Evolutionary conservation across 2,329 filamentous ascomycete species (phyloP), one percentile per base, ranked within the genome.

Genomic region (Penicillium italicum): DNA sequence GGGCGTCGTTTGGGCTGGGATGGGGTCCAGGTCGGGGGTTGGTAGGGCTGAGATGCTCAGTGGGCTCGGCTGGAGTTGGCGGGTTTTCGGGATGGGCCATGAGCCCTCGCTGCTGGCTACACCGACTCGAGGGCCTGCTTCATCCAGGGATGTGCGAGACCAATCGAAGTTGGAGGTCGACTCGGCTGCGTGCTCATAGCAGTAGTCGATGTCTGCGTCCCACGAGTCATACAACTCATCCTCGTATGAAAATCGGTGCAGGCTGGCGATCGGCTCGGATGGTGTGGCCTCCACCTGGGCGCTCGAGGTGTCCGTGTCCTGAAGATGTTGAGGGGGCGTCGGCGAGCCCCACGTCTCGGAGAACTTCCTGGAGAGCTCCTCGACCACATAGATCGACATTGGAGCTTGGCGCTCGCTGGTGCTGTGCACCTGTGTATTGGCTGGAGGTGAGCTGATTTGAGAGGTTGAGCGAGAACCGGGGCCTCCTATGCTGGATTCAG

Each of bases 191-290:
- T 84, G 79, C 57, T 85, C 80, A 61, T 85, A 85, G 63, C 81
- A 84, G 63, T 82, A 85, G 60, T 85, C 83, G 53, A 86, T 82
- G 57, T 84, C 82, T 37, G 83, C 82, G 62, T 86, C 83, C 83
- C 83, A 86, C 1, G 79, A 80, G 43, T 72, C 71, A 53, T 69
- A 70, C 34, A 72, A 61, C 31, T 69, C 68, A 30, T 70, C 69
- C 40, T 66, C 62, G 58, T 58, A 57, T 51, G 61, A 51, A 49
- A 57, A 53, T 44, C 63, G 50, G 50, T 57, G 53, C 28, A 58
- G 51, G 59, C 54, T 26, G 57, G 62, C 36, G 57, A 60, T 34
- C 37, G 60, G 44, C 44, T 53, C 30, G 43, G 56, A 64, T 24
- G 48, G 50, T 40, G 52, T 62, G 46, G 53, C 45, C 20, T 60